Evolutionary conservation across 768 basidiomycete genomes (phyloP).

Genomic region (Leccinum variicolor): DNA sequence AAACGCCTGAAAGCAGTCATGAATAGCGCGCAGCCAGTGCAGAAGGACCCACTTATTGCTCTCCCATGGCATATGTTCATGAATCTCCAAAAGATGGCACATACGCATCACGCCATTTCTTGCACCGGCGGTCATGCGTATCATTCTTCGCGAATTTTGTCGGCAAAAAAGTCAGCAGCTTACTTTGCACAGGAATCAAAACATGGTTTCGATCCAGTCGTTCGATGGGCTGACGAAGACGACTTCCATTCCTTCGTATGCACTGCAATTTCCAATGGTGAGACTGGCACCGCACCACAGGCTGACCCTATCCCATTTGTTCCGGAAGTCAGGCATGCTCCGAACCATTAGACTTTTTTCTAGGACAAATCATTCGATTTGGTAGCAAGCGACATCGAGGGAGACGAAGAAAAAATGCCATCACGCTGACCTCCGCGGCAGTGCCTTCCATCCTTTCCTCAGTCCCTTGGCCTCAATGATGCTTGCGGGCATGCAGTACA

Average conservation of each 20-base stretch:
- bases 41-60: not conserved
- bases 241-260: slow-evolving; percentile 18
- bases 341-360: not conserved
- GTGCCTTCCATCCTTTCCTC: slow-evolving; percentile 43
- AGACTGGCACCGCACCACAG: slow-evolving; percentile 2
- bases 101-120: not conserved
- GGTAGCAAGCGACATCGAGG: not conserved
- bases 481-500: slow-evolving; percentile 91
- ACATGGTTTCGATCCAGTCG: not conserved
- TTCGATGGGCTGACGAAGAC: slow-evolving; percentile 1
- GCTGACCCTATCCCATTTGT: not conserved
- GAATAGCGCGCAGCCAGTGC: not conserved
- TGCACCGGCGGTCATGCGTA: not conserved
- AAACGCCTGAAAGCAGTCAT: not conserved
- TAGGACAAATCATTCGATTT: slow-evolving; percentile 4
- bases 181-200: slow-evolving; percentile 5
- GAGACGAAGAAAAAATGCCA: slow-evolving; percentile 2
- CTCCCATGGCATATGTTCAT: not conserved
- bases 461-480: slow-evolving; percentile 71
- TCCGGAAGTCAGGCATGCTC: not conserved
- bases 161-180: not conserved
- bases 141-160: not conserved
- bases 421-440: slow-evolving; percentile 26
- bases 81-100: slow-evolving; percentile 5
- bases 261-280: slow-evolving; percentile 4